Conservation (phyloP, 768 basidiomycete species). For the Suillus subaureus region DNA sequence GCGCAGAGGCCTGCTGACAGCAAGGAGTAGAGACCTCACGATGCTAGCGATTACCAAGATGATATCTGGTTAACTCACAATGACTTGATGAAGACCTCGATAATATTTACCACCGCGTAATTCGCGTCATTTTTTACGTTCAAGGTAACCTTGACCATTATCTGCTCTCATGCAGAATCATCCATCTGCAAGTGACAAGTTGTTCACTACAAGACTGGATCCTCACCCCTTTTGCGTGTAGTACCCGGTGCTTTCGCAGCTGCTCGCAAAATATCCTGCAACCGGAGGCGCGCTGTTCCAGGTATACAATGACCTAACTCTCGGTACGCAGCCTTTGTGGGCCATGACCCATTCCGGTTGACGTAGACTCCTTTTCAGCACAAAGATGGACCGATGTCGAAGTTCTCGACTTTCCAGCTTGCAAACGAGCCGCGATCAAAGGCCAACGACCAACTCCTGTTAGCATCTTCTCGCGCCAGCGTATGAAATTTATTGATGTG, state of each 20-base stretch:
- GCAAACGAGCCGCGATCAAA: constrained; percentile 57
- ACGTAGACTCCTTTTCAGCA: constrained; percentile 40
- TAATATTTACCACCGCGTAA: background rate
- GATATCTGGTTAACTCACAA: constrained; percentile 6
- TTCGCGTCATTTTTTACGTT: constrained; percentile 3
- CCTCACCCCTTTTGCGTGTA: constrained; percentile 21
- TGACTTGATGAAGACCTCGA: background rate
- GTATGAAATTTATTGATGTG: background rate
- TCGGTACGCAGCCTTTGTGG: constrained; percentile 42
- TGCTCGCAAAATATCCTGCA: constrained; percentile 63
- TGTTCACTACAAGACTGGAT: background rate
- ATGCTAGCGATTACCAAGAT: constrained; percentile 11
- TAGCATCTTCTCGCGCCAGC: constrained; percentile 15
- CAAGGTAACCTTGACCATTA: background rate
- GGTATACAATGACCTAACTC: constrained; percentile 72
- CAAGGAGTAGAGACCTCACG: constrained; percentile 24
- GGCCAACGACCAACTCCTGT: constrained; percentile 60
- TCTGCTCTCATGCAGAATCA: constrained; percentile 7
- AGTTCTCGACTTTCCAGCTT: constrained; percentile 59
- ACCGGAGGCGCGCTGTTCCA: constrained; percentile 67
- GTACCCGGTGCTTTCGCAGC: constrained; percentile 49
- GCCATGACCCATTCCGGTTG: background rate
- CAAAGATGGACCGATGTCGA: constrained; percentile 73
- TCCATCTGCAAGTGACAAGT: constrained; percentile 5
- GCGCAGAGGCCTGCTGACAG: constrained; percentile 32